Conservation (phyloP, 495 filamentous ascomycete genomes). For the Apodospora peruviana region DNA sequence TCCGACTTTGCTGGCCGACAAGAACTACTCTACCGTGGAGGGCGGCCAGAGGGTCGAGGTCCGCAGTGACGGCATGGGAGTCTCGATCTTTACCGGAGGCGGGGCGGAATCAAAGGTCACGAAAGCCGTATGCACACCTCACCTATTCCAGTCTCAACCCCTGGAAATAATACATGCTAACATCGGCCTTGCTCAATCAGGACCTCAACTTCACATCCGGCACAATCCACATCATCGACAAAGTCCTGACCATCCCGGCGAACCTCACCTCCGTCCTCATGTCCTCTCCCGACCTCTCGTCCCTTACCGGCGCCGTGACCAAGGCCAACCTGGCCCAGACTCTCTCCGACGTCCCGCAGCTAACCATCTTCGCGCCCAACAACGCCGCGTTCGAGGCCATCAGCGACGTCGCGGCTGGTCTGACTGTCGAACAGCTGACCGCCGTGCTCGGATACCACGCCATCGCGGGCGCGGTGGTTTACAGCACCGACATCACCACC, state of each 20-base stretch:
- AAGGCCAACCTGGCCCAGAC: conserved; percentile 36
- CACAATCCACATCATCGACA: conserved; percentile 60
- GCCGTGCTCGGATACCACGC: conserved; percentile 21
- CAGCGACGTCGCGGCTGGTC: conserved; percentile 9
- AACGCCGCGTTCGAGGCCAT: conserved; percentile 23
- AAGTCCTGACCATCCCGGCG: conserved; percentile 50
- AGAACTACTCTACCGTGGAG: conserved; percentile 40
- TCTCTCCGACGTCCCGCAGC: conserved; percentile 37
- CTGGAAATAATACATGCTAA: no score
- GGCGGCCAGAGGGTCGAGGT: conserved; percentile 31
- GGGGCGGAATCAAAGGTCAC: conserved; percentile 16
- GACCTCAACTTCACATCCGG: conserved; percentile 39
- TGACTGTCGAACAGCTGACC: conserved; percentile 11
- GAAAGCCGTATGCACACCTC: conserved; percentile 11
- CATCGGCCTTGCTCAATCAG: no score
- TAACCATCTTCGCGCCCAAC: conserved; percentile 57
- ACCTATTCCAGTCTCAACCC: background rate
- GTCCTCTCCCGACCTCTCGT: conserved; percentile 37
- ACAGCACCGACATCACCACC: conserved; percentile 30
- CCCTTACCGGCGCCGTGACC: conserved; percentile 52
- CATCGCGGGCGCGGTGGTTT: conserved; percentile 30
- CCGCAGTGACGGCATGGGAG: conserved; percentile 12
- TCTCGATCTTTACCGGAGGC: conserved; percentile 17
- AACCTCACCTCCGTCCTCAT: conserved; percentile 16
- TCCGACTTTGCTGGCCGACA: conserved; percentile 39